These are phyloP conservation scores for Eucalyptus shirleyi DNA, from an alignment of 345 rosid genomes.

Conservation along the genomic window DNA sequence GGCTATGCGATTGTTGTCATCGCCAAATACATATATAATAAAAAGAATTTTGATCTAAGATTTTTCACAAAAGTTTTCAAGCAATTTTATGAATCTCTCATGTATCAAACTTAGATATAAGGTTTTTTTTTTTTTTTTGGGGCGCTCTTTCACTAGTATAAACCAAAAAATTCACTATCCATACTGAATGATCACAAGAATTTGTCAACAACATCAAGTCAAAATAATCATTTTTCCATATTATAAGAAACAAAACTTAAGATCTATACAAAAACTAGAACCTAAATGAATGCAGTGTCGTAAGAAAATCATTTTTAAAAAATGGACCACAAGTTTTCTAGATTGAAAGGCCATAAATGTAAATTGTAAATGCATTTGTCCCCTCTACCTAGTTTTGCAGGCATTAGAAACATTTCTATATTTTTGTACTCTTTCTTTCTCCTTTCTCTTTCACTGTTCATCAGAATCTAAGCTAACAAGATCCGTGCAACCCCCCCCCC, in stretches of 20 bases:
- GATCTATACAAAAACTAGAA: background rate
- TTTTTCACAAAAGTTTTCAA: background rate
- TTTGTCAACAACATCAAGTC: background rate
- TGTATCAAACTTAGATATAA: background rate
- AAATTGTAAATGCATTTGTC: background rate
- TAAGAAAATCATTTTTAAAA: no score
- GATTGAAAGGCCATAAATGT: background rate
- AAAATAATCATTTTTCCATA: background rate
- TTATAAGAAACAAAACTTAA: background rate
- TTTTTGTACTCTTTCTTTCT: no score
- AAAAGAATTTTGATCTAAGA: background rate
- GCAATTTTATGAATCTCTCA: background rate
- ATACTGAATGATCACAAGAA: background rate
- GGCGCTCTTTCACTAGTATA: background rate
- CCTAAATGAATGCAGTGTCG: no score
- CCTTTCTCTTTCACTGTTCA: no score
- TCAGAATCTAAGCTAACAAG: no score
- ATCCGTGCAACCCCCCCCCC: no score
- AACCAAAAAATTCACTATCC: no score
- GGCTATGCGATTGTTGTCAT: background rate
- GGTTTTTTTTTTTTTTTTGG: no score
- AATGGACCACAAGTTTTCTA: background rate
- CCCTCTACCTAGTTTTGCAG: no score
- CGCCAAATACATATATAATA: background rate
- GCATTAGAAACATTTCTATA: no score